Percentiles rank a stretch among this genome's conserved stretches.
Conservation (phyloP, 306 rosid genomes). For the Calophaca sinica region DNA sequence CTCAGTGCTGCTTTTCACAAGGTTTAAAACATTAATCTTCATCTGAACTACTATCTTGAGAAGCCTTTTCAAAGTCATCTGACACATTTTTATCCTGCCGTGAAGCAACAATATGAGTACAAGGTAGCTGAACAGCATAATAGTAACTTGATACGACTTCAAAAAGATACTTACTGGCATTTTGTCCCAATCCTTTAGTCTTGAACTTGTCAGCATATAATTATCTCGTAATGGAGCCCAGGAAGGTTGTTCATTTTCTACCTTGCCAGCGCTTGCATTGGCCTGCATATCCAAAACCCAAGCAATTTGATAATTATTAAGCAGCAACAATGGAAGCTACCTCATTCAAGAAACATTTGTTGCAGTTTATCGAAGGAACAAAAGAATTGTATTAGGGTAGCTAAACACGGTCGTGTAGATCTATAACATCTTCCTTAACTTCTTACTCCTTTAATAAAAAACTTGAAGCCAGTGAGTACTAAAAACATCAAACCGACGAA, state of each 20-base stretch:
- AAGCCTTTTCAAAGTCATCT: slow-evolving; percentile 64
- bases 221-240: slow-evolving; percentile 98
- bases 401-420: slow-evolving; percentile 14
- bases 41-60: slow-evolving; percentile 72
- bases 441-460: too few species aligned
- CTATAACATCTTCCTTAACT: background rate
- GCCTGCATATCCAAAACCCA: slow-evolving; percentile 50
- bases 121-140: slow-evolving; percentile 2
- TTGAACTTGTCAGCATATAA: slow-evolving; percentile 87
- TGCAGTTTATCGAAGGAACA: slow-evolving; percentile 17
- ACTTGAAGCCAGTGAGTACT: too few species aligned
- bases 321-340: slow-evolving; percentile 6
- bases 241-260: slow-evolving; percentile 70
- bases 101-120: slow-evolving; percentile 17
- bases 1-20: background rate
- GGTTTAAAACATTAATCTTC: slow-evolving; percentile 57
- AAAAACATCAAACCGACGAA: too few species aligned
- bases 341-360: slow-evolving; percentile 12
- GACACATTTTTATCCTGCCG: slow-evolving; percentile 60
- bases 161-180: slow-evolving; percentile 61
- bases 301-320: slow-evolving; percentile 18
- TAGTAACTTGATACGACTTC: background rate
- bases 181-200: slow-evolving; percentile 89
- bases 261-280: slow-evolving; percentile 52
- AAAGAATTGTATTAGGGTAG: background rate